A percentile compares a stretch with the other conserved stretches of the same genome.
Evolutionary conservation across 441 rosid genomes (phyloP).

Genomic region (Populus hybrid): DNA sequence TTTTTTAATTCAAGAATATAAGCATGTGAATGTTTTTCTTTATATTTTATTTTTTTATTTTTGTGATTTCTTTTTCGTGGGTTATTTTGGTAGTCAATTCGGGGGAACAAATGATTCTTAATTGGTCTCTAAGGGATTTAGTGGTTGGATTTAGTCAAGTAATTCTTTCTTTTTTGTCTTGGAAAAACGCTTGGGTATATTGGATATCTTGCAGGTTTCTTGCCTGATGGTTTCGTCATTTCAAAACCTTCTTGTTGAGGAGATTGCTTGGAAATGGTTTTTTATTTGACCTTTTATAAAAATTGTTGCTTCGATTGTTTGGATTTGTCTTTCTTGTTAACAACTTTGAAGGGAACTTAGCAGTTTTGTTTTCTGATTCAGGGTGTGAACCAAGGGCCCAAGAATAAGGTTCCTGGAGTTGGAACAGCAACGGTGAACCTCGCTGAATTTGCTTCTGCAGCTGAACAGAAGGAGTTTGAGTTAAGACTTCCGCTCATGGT

Average conservation of each 20-base stretch:
- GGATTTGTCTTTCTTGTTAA: background rate
- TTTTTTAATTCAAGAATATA: background rate
- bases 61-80: background rate
- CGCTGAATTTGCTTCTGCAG: slow-evolving; percentile 67
- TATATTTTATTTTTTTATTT: background rate
- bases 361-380: no score
- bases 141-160: slow-evolving; percentile 1
- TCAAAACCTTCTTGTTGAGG: background rate
- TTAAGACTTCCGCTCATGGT: slow-evolving; percentile 58
- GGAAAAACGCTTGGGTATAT: background rate
- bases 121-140: background rate
- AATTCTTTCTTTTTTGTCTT: background rate
- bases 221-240: background rate
- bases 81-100: background rate
- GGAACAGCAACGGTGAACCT: slow-evolving; percentile 69
- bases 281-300: background rate
- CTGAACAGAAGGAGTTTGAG: slow-evolving; percentile 64
- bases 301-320: background rate
- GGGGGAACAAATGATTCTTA: background rate
- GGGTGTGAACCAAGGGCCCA: slow-evolving; percentile 42
- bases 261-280: background rate
- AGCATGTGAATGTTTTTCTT: background rate
- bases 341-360: no score
- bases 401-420: slow-evolving; percentile 56
- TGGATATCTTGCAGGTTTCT: no score